phyloP scores from a whole-genome alignment of 148 eudicot genomes.

The Fagopyrum tataricum region DNA sequence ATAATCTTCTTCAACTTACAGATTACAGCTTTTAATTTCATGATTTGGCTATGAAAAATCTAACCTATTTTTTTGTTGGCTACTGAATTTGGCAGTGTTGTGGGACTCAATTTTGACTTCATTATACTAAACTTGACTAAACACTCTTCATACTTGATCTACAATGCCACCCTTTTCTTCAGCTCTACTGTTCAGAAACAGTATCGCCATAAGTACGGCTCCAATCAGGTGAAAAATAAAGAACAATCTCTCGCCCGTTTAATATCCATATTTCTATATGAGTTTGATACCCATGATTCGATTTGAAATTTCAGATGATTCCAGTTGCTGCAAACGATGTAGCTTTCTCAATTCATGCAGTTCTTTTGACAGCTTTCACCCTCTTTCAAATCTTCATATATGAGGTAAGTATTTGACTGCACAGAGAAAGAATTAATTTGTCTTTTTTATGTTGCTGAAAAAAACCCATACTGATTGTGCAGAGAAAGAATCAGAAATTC shows the following conservation, averaged over 20 bases:
- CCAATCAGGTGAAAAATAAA: slow-evolving; percentile 37
- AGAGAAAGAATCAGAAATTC: slow-evolving; percentile 77
- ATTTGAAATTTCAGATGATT: slow-evolving; percentile 51
- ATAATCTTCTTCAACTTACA: not conserved
- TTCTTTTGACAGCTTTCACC: slow-evolving; percentile 67
- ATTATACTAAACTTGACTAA: slow-evolving; percentile 79
- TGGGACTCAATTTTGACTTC: slow-evolving; percentile 89
- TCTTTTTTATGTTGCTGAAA: not conserved
- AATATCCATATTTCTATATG: too few relatives aligned
- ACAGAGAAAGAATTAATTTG: not conserved
- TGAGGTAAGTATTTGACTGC: slow-evolving; percentile 38
- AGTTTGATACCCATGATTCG: not conserved
- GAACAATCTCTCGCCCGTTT: too few relatives aligned
- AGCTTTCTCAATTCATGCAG: slow-evolving; percentile 86
- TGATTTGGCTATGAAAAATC: not conserved
- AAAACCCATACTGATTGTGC: slow-evolving; percentile 4
- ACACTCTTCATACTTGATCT: slow-evolving; percentile 80
- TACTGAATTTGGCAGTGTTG: slow-evolving; percentile 43
- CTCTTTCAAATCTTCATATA: slow-evolving; percentile 76
- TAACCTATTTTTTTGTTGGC: not conserved
- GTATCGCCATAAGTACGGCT: slow-evolving; percentile 63
- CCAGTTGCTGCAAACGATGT: slow-evolving; percentile 95
- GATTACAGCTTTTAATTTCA: not conserved
- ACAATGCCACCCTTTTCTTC: slow-evolving; percentile 75
- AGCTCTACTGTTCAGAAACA: slow-evolving; percentile 65